Evolutionary conservation across 1,284 basidiomycete genomes (phyloP).

Genomic region (Sparassis latifolia): DNA sequence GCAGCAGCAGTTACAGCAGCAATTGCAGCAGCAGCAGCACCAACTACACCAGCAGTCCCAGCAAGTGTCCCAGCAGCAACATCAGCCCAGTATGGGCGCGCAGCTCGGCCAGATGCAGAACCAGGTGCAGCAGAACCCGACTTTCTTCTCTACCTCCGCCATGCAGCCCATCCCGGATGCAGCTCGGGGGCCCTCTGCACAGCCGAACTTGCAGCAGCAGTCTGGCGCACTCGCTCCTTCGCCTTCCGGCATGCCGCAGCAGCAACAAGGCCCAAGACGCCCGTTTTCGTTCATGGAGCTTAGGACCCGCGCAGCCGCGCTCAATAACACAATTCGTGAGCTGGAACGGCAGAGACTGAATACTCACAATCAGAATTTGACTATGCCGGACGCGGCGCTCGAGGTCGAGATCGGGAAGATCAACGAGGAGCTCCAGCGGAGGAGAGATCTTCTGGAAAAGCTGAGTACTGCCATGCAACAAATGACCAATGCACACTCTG

Average conservation of each 20-base stretch:
- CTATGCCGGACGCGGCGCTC: not conserved
- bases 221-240: not conserved
- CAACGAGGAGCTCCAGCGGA: not conserved
- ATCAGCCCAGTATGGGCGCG: slow-evolving; percentile 22
- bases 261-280: no score
- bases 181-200: not conserved
- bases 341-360: not conserved
- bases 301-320: no score
- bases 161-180: not conserved
- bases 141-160: not conserved
- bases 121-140: slow-evolving; percentile 9
- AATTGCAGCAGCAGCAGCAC: slow-evolving; percentile 16
- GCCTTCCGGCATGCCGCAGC: not conserved
- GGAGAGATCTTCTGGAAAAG: not conserved
- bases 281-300: not conserved
- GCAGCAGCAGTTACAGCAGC: slow-evolving; percentile 23
- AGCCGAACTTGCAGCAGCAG: not conserved
- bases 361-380: not conserved
- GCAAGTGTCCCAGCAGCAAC: slow-evolving; percentile 11
- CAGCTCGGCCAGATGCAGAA: no score
- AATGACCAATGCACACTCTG: not conserved
- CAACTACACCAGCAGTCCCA: slow-evolving; percentile 13
- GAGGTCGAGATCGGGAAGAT: not conserved
- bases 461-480: not conserved
- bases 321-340: not conserved